These are phyloP conservation scores for Aureobasidium namibiae DNA, from an alignment of 2,329 filamentous ascomycete species.

Conservation along the genomic window DNA sequence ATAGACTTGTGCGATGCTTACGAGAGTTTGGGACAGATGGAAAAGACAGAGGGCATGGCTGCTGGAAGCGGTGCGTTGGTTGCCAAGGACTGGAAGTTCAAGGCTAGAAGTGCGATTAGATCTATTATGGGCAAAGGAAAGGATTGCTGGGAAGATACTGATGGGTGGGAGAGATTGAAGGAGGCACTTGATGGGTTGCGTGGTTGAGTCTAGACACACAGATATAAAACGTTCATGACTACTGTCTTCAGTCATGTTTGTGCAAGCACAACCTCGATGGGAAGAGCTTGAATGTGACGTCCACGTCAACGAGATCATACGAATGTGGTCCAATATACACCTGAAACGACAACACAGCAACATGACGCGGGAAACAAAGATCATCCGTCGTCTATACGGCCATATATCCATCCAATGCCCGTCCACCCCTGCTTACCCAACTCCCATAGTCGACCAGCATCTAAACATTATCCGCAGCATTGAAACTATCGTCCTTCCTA, in stretches of 20 bases:
- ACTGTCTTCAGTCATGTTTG: neutral
- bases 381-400: neutral
- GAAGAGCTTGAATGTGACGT: too few species aligned
- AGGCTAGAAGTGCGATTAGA: slow-evolving; percentile 74
- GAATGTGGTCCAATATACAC: too few species aligned
- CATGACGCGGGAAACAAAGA: neutral
- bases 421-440: neutral
- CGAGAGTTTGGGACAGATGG: slow-evolving; percentile 56
- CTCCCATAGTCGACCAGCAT: neutral
- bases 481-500: slow-evolving; percentile 36
- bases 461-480: slow-evolving; percentile 22
- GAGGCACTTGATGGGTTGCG: slow-evolving; percentile 29
- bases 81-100: slow-evolving; percentile 77
- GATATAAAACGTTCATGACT: neutral
- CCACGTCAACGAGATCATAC: too few species aligned
- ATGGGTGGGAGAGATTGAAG: slow-evolving; percentile 57
- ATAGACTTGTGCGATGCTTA: slow-evolving; percentile 74
- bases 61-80: slow-evolving; percentile 51
- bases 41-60: slow-evolving; percentile 44
- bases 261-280: too few species aligned
- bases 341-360: too few species aligned
- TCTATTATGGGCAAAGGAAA: slow-evolving; percentile 76
- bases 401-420: neutral
- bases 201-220: neutral
- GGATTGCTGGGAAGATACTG: slow-evolving; percentile 71